Evolutionary conservation across 805 yeast species (phyloP).

Genomic region (Sporopachydermia quercuum): DNA sequence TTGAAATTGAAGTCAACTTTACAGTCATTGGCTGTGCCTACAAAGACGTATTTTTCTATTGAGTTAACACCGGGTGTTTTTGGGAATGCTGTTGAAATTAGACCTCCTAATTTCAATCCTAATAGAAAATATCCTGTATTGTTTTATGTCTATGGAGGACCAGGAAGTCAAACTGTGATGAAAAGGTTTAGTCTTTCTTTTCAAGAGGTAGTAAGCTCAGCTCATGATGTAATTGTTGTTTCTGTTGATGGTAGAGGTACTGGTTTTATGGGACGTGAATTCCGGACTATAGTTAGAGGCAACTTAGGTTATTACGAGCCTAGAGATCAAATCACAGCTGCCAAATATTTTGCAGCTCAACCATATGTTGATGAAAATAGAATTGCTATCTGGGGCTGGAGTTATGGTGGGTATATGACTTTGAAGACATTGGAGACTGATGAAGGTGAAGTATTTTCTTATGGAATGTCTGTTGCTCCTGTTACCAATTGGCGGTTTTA

Average conservation of each 20-base stretch:
- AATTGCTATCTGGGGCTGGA: conserved; percentile 96
- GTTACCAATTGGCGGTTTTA: conserved; percentile 90
- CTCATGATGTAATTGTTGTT: conserved; percentile 71
- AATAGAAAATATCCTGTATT: conserved; percentile 63
- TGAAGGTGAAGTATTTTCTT: conserved; percentile 57
- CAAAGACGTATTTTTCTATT: neutral
- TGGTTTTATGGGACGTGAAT: conserved; percentile 70
- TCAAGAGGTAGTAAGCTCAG: conserved; percentile 64
- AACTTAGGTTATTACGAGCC: conserved; percentile 73
- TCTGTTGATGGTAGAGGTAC: conserved; percentile 97
- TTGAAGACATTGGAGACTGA: conserved; percentile 80
- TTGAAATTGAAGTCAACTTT: conserved; percentile 25
- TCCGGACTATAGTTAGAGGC: conserved; percentile 69
- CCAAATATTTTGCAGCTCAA: conserved; percentile 47
- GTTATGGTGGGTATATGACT: conserved; percentile 91
- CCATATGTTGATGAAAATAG: conserved; percentile 50
- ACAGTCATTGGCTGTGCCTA: conserved; percentile 4
- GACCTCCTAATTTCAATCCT: conserved; percentile 57
- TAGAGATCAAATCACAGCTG: conserved; percentile 76
- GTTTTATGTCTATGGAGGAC: conserved; percentile 91
- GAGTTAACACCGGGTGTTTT: conserved; percentile 14
- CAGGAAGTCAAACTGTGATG: conserved; percentile 75
- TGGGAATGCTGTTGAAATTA: conserved; percentile 60
- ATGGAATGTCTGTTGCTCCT: conserved; percentile 94
- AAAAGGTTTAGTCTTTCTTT: conserved; percentile 47